Evolutionary conservation across 371 early-diverging fungal species (phyloP), one percentile per base, ranked within the genome.

Genomic region (Mucor plumbeus): DNA sequence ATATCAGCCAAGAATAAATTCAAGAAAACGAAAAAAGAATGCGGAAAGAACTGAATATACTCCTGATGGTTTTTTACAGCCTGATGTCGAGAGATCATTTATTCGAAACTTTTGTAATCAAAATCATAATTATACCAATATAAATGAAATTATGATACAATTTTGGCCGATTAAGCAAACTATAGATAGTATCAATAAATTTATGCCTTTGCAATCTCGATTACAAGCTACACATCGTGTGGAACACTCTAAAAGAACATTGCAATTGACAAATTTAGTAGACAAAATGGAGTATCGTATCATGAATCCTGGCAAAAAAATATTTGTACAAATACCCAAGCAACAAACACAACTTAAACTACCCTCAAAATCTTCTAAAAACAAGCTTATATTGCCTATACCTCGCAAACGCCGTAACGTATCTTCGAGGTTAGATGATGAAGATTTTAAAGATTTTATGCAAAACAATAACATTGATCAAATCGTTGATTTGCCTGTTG

Each of bases 251-350:
- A 35, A n/a, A 15, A 69, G 77, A n/a, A 72, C 79, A 0, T 6
- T 21, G 4, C 72, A 72, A 1, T 71, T 80, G 58, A 61, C 69
- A 1, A 1, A 61, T 0, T 19, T 74, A 0, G 62, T 80, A 0
- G 35, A 64, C 14, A 71, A 69, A 14, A 77, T 80, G 62, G 81
- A 83, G 48, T 64, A 73, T n/a, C 79, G 72, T 9, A 77, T 77
- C 14, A 31, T 80, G 13, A 35, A 76, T 15, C 73, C 70, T 0
- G 59, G 59, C 31, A 55, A 70, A 31, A 38, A 65, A 5, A 15
- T 58, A 5, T 2, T 9, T 0, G 41, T 35, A 13, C 21, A 26
- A 2, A 33, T 56, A 19, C 35, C 55, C 6, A 57, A 57, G 10
- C 33, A 50, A 17, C 55, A 59, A 55, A 64, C 63, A 8, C 6